These are phyloP conservation scores for Xylaria curta DNA, from an alignment of 495 filamentous ascomycete species.

Conservation along the genomic window DNA sequence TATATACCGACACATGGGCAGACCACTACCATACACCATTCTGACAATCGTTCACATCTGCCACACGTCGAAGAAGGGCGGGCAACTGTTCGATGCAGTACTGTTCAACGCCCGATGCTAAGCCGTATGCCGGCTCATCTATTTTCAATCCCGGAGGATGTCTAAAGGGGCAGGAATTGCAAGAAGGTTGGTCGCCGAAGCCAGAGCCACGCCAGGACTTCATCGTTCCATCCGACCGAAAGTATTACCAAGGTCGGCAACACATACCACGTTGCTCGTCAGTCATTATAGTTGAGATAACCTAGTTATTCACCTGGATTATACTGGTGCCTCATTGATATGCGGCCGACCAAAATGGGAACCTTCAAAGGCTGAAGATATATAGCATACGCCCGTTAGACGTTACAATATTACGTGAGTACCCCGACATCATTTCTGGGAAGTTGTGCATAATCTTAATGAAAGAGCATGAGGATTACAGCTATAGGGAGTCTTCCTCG, in stretches of 20 bases:
- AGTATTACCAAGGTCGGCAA: neutral
- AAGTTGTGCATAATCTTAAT: constrained; percentile 28
- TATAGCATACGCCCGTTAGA: neutral
- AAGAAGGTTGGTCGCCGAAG: neutral
- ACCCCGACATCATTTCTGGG: neutral
- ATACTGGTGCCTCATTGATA: too few relatives aligned
- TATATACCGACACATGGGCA: neutral
- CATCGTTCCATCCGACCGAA: neutral
- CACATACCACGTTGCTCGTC: neutral
- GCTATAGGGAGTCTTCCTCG: neutral
- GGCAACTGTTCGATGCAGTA: neutral
- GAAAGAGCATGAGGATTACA: neutral
- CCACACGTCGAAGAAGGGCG: neutral
- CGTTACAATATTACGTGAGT: constrained; percentile 18
- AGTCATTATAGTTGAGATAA: too few relatives aligned
- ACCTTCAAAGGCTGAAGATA: constrained; percentile 3
- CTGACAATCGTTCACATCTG: neutral
- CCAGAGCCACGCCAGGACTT: neutral
- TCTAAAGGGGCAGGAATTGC: neutral
- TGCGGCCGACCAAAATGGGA: neutral
- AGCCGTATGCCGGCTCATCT: neutral
- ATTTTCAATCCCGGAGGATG: neutral
- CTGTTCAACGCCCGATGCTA: neutral
- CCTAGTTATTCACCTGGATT: neutral
- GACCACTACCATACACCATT: neutral